Base-by-base conservation (phyloP, 225 moss, liverwort and hornwort species). In the Bryoerythrophyllum caledonicum region DNA sequence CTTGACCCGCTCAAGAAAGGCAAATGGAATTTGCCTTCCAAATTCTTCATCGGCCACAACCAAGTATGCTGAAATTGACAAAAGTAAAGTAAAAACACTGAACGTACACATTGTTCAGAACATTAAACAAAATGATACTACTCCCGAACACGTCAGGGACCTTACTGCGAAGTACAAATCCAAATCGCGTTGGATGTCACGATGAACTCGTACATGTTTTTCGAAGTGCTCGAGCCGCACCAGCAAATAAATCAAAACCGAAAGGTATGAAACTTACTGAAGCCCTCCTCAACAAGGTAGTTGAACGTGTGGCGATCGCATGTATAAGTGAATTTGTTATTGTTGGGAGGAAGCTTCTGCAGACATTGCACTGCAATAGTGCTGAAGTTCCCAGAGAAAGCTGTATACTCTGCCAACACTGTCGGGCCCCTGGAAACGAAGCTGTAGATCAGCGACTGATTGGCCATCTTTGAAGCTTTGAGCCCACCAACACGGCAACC, bases 281-380 rank as follows among this genome's bases (percentile, higher is more conserved):
- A 89, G 57, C 89, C 89, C 60, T 89, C 89, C 63, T 89, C 89
- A 80, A 89, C 89, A 77, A 89, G 86, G 48, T 89, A 89, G 82
- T 89, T 89, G 80, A 89, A 89, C 6, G 89, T 89, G 23, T 89
- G 89, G 28, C 86, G 84, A 68, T 89, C 89, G 73, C 89, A 89
- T 2, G 86, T 89, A 23, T 89, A 89, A 2, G 89, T 89, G 63
- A 89, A 89, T 72, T 89, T 89, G 76, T 89, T 89, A 60, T 89
- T 89, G 82, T 86, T 89, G 19, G 77, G 72, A 34, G 89, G 89
- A 40, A 89, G 89, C 62, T 89, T 89, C 89, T 89, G 89, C 48
- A 89, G 73, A 67, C 89, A 89, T 65, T 89, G 89, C 70, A 89
- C 86, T 55, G 89, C 89, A 54, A 89, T 86, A 16, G 86, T 86